Percentiles rank a stretch among this genome's conserved stretches.
phyloP scores from a whole-genome alignment of 2,329 filamentous ascomycete genomes.

The Aspergillus quadrilineatus region DNA sequence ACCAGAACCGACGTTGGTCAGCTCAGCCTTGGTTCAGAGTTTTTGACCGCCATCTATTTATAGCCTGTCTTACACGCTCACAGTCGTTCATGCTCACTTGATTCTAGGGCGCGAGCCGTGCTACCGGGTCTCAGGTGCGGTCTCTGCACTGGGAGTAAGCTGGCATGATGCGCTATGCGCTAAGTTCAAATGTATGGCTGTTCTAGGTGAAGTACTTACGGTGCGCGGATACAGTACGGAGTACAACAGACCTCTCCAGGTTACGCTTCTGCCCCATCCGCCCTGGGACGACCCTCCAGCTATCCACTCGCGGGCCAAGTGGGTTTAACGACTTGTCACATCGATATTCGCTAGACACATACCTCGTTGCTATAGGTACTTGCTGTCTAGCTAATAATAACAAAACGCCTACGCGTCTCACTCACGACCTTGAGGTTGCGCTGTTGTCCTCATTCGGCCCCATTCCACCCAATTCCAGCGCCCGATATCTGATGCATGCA shows the following conservation, averaged over 20 bases:
- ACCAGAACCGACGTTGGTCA: neutral
- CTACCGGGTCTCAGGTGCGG: neutral
- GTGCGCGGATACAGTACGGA: neutral
- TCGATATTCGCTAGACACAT: neutral
- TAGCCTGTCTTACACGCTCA: conserved; percentile 6
- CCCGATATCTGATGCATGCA: neutral
- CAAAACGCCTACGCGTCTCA: neutral
- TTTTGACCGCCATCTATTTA: conserved; percentile 2
- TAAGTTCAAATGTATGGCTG: neutral
- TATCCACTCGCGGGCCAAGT: neutral
- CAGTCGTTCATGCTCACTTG: conserved; percentile 14
- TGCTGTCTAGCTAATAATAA: neutral
- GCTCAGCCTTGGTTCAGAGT: neutral
- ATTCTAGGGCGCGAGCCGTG: neutral
- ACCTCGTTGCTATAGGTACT: neutral
- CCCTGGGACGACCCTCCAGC: neutral
- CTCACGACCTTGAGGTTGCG: neutral
- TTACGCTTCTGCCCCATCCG: neutral
- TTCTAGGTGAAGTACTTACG: no score
- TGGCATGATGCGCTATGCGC: neutral
- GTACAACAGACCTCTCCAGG: neutral
- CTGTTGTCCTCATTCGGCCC: neutral
- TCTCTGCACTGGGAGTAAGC: neutral
- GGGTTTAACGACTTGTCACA: neutral
- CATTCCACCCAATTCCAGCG: neutral